phyloP scores from a whole-genome alignment of 1,139 yeast genomes.

The Yamadazyma trypodendri region DNA sequence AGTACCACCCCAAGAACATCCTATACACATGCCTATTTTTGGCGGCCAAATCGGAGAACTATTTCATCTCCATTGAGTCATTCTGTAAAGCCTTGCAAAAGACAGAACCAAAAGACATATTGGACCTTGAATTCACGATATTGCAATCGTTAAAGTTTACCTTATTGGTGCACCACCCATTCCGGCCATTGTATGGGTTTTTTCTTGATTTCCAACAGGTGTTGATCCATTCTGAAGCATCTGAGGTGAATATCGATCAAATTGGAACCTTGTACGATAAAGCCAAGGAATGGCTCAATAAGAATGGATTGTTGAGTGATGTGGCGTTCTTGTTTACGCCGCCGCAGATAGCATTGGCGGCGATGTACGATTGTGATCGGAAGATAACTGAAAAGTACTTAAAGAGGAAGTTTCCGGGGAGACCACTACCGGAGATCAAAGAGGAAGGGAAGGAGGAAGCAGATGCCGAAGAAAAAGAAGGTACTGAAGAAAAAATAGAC shows the following conservation, averaged over 20 bases:
- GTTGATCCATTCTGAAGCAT: slow-evolving; percentile 41
- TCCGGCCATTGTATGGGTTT: slow-evolving; percentile 85
- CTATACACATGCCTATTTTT: slow-evolving; percentile 83
- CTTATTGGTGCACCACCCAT: slow-evolving; percentile 82
- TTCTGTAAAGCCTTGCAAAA: slow-evolving; percentile 71
- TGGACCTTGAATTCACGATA: slow-evolving; percentile 75
- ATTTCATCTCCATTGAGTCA: slow-evolving; percentile 80
- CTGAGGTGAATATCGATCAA: slow-evolving; percentile 42
- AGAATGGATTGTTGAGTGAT: slow-evolving; percentile 67
- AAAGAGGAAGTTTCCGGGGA: slow-evolving; percentile 41
- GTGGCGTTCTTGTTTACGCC: slow-evolving; percentile 80
- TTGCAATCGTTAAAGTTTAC: slow-evolving; percentile 77
- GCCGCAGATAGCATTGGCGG: slow-evolving; percentile 92
- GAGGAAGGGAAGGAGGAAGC: slow-evolving; percentile 7
- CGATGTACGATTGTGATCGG: slow-evolving; percentile 65
- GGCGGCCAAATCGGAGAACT: slow-evolving; percentile 91
- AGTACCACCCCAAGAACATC: slow-evolving; percentile 80
- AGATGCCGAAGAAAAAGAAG: too few relatives aligned
- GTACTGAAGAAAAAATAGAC: slow-evolving; percentile 10
- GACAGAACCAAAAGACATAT: slow-evolving; percentile 62
- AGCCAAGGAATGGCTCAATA: slow-evolving; percentile 64
- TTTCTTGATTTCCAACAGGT: slow-evolving; percentile 80
- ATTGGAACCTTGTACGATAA: slow-evolving; percentile 61
- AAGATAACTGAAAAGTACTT: slow-evolving; percentile 67
- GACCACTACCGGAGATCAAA: slow-evolving; percentile 11